Percentiles rank a stretch among this genome's conserved stretches.
phyloP scores from a whole-genome alignment of 2,329 filamentous ascomycete genomes.

The Sporothrix sp. region DNA sequence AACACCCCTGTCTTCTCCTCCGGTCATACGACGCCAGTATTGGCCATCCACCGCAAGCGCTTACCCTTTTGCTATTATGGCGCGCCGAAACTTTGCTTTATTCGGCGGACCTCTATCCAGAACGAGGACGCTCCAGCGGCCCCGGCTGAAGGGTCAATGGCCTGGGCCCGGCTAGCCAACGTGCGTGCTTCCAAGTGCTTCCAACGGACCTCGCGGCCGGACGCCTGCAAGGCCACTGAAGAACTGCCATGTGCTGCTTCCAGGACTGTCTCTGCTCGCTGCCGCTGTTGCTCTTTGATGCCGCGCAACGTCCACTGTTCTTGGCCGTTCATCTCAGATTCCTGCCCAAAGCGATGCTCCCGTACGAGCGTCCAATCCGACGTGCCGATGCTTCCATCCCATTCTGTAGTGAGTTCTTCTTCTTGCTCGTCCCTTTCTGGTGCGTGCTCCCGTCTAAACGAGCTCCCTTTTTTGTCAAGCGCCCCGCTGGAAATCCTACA shows the following conservation, averaged over 20 bases:
- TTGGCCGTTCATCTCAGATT: no score
- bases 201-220: not conserved
- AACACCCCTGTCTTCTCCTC: slow-evolving; percentile 4
- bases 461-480: not conserved
- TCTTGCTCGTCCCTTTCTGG: not conserved
- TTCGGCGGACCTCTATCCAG: not conserved
- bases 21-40: not conserved
- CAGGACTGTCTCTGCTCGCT: no score
- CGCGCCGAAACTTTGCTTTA: slow-evolving; percentile 1
- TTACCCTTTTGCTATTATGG: not conserved
- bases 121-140: not conserved
- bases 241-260: no score
- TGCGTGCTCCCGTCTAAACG: not conserved
- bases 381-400: not conserved
- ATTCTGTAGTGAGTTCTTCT: not conserved
- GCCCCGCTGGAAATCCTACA: not conserved
- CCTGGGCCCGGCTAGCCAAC: not conserved
- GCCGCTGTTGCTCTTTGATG: no score
- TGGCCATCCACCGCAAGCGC: not conserved
- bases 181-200: slow-evolving; percentile 4
- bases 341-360: no score
- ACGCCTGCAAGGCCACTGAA: not conserved
- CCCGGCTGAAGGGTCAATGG: not conserved
- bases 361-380: not conserved
- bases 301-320: no score